Evolutionary conservation across 345 rosid genomes (phyloP).

Genomic region (Dipteronia dyeriana): DNA sequence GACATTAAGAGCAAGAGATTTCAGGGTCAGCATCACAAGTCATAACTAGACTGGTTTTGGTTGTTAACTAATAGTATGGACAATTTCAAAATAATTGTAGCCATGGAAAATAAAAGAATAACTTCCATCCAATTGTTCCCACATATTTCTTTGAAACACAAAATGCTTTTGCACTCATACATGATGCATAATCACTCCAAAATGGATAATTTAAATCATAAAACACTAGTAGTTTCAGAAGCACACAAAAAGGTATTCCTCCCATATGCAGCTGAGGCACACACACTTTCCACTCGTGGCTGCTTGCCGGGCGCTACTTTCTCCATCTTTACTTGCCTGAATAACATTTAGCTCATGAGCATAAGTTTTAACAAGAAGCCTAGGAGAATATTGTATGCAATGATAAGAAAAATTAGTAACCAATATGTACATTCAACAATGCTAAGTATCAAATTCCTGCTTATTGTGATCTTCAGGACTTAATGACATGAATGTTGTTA

Average conservation of each 20-base stretch:
- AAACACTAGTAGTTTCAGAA: constrained; percentile 24
- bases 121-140: constrained; percentile 18
- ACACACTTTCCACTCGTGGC: constrained; percentile 10
- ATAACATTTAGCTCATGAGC: constrained; percentile 2
- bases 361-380: no score
- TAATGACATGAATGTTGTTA: not conserved
- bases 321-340: constrained; percentile 36
- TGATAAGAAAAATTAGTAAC: no score
- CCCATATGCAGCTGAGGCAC: constrained; percentile 14
- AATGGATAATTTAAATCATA: constrained; percentile 27
- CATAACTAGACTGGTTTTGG: not conserved
- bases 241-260: constrained; percentile 20
- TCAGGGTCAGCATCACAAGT: not conserved
- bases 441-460: no score
- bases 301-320: constrained; percentile 6
- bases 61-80: constrained; percentile 11
- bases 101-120: constrained; percentile 10
- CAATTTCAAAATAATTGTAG: constrained; percentile 17
- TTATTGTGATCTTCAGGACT: not conserved
- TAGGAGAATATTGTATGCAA: no score
- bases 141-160: constrained; percentile 31
- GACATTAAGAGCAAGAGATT: not conserved
- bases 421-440: no score
- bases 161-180: constrained; percentile 32
- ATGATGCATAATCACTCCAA: constrained; percentile 20